A percentile compares a stretch with the other conserved stretches of the same genome.
Evolutionary conservation across 2,329 filamentous ascomycete species (phyloP).

Genomic region (Trichoderma brevicompactum): DNA sequence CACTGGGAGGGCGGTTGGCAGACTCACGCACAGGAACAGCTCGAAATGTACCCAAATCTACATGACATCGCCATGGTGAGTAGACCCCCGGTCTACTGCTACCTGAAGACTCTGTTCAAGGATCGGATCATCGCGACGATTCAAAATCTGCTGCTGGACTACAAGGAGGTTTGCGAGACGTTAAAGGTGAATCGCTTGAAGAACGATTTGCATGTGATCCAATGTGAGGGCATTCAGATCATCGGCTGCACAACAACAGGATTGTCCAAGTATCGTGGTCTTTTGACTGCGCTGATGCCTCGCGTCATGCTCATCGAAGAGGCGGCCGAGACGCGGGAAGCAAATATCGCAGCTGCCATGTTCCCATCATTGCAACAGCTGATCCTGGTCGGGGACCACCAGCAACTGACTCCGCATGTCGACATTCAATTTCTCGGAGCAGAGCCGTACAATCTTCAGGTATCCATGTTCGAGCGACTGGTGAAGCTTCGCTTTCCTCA

Average conservation of each 20-base stretch:
- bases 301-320: slow-evolving; percentile 76
- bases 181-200: slow-evolving; percentile 63
- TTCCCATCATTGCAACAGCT: slow-evolving; percentile 58
- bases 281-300: slow-evolving; percentile 69
- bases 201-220: slow-evolving; percentile 54
- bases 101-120: slow-evolving; percentile 62
- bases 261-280: slow-evolving; percentile 75
- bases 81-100: slow-evolving; percentile 69
- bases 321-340: slow-evolving; percentile 75
- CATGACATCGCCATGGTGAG: slow-evolving; percentile 60
- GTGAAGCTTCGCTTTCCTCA: slow-evolving; percentile 68
- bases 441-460: slow-evolving; percentile 67
- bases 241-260: slow-evolving; percentile 77
- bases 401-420: slow-evolving; percentile 74
- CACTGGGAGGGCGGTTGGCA: slow-evolving; percentile 26
- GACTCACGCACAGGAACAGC: slow-evolving; percentile 28
- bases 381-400: slow-evolving; percentile 73
- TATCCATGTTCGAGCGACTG: slow-evolving; percentile 81
- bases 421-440: slow-evolving; percentile 62
- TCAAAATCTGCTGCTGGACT: slow-evolving; percentile 53
- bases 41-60: slow-evolving; percentile 52
- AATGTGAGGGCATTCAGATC: slow-evolving; percentile 49
- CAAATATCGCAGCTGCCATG: slow-evolving; percentile 58
- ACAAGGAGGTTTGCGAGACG: slow-evolving; percentile 54
- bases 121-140: slow-evolving; percentile 52